Evolutionary conservation across 2,329 filamentous ascomycete species (phyloP).

Genomic region (Zasmidium angulare): DNA sequence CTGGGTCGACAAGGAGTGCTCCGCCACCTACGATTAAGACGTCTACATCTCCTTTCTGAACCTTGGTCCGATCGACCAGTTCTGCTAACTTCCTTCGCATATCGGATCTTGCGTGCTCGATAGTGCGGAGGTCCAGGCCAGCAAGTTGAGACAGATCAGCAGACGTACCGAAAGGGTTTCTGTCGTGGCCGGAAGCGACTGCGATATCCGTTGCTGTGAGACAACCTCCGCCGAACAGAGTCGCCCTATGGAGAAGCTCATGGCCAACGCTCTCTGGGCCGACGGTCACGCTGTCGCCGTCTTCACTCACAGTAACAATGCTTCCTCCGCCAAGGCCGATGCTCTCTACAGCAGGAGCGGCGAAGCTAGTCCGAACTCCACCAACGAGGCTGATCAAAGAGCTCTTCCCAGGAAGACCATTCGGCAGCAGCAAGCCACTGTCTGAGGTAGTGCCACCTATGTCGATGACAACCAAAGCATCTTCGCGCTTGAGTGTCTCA

Average conservation of each 20-base stretch:
- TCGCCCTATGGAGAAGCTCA: conserved; percentile 48
- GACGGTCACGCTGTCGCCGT: conserved; percentile 43
- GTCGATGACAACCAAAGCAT: too few species aligned
- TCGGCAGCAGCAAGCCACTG: conserved; percentile 58
- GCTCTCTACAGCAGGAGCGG: conserved; percentile 49
- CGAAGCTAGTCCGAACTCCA: conserved; percentile 56
- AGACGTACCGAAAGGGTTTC: conserved; percentile 29
- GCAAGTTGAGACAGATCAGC: conserved; percentile 14
- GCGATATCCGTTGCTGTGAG: conserved; percentile 57
- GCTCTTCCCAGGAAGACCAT: conserved; percentile 63
- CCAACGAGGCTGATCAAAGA: conserved; percentile 61
- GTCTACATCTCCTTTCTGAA: conserved; percentile 52
- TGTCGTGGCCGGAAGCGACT: conserved; percentile 37
- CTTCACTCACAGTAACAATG: conserved; percentile 35
- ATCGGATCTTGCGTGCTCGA: conserved; percentile 32
- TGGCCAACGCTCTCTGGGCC: conserved; percentile 60
- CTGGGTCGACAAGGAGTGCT: conserved; percentile 52
- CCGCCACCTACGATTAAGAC: conserved; percentile 61
- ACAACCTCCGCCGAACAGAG: conserved; percentile 54
- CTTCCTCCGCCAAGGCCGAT: conserved; percentile 60
- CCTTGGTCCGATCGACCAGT: conserved; percentile 58
- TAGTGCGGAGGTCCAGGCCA: conserved; percentile 12
- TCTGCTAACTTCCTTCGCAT: conserved; percentile 52
- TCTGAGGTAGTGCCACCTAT: conserved; percentile 67
- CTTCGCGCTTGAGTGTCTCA: too few species aligned